Conservation (phyloP, 208 protist genomes). For the Trypanosoma congolense region DNA sequence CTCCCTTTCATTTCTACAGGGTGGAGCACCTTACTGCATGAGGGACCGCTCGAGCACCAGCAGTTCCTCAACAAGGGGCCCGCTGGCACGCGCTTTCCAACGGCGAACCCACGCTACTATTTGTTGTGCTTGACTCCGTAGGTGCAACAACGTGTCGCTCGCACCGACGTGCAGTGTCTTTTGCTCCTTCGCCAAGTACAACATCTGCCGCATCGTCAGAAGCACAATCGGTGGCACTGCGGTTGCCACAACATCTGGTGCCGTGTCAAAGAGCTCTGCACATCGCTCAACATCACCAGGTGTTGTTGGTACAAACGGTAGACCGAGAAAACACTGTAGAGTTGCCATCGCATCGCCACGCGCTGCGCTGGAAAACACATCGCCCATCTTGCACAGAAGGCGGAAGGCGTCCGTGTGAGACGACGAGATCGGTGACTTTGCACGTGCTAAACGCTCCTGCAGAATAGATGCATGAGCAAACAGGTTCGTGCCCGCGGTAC, state of each 20-base stretch:
- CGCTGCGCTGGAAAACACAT: conserved; percentile 35
- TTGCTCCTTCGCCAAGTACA: conserved; percentile 21
- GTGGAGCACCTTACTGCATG: conserved; percentile 4
- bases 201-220: conserved; percentile 26
- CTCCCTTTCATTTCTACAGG: not conserved
- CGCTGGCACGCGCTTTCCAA: conserved; percentile 27
- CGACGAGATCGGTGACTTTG: conserved; percentile 6
- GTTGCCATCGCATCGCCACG: conserved; percentile 38
- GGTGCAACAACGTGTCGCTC: conserved; percentile 1
- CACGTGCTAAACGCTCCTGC: conserved; percentile 21
- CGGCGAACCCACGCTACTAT: conserved; percentile 50
- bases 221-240: conserved; percentile 33
- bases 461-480: conserved; percentile 38
- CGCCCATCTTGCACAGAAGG: conserved; percentile 52
- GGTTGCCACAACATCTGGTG: conserved; percentile 19
- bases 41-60: conserved; percentile 8
- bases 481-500: conserved; percentile 31
- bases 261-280: conserved; percentile 23
- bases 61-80: conserved; percentile 29
- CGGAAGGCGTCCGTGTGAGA: conserved; percentile 15
- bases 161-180: conserved; percentile 8
- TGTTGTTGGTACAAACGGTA: conserved; percentile 54
- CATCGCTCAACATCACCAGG: conserved; percentile 19
- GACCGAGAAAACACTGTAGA: conserved; percentile 34
- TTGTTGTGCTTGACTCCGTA: conserved; percentile 44